Evolutionary conservation across 2,329 filamentous ascomycete genomes (phyloP).

Genomic region (Sporothrix humicola): DNA sequence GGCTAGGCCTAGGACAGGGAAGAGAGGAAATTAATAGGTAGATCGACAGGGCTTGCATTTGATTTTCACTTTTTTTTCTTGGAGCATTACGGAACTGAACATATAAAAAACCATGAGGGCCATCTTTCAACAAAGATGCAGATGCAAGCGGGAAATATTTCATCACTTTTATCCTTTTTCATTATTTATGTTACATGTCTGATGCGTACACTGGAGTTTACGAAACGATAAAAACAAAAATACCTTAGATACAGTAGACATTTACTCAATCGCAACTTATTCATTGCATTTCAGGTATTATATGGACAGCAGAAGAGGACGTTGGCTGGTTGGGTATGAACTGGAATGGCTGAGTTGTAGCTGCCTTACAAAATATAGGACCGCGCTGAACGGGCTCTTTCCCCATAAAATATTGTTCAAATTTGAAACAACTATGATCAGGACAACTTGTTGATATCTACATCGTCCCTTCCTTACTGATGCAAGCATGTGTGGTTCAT

Average conservation of each 20-base stretch:
- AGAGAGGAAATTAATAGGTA: neutral
- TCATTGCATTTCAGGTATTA: neutral
- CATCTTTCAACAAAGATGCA: slow-evolving; percentile 39
- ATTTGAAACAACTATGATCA: neutral
- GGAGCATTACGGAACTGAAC: slow-evolving; percentile 32
- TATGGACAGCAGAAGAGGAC: no score
- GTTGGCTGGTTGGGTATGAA: no score
- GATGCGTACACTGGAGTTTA: neutral
- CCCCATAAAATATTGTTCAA: neutral
- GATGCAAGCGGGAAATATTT: slow-evolving; percentile 14
- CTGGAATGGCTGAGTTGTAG: neutral
- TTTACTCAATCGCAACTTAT: neutral
- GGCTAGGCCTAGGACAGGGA: neutral
- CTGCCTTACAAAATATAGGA: neutral
- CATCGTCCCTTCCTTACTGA: neutral
- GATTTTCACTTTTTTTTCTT: neutral
- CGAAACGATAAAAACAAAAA: slow-evolving; percentile 19
- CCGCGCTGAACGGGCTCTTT: neutral
- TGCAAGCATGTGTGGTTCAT: neutral
- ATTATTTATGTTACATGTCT: neutral
- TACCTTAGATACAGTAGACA: slow-evolving; percentile 9
- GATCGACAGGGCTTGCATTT: slow-evolving; percentile 23
- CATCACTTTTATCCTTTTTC: neutral
- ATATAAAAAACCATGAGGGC: neutral
- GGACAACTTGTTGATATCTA: neutral